These are phyloP conservation scores for Syncephalastrum racemosum DNA, from an alignment of 371 early-diverging fungal species.

Conservation along the genomic window DNA sequence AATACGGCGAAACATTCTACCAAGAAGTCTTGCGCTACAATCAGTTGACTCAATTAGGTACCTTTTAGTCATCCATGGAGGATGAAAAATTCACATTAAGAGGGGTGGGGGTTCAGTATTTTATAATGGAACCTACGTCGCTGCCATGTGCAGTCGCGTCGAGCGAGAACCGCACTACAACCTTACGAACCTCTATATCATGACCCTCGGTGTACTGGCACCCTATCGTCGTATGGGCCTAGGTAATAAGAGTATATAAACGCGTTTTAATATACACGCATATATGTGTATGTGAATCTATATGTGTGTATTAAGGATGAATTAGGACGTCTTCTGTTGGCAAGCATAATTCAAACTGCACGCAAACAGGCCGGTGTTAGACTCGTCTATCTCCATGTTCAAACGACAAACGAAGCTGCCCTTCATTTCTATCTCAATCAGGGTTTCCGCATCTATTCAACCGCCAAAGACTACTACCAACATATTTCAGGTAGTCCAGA, in stretches of 20 bases:
- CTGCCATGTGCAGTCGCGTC: too few relatives aligned
- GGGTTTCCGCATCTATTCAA: conserved; percentile 66
- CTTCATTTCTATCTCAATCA: conserved; percentile 76
- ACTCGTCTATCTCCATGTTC: conserved; percentile 83
- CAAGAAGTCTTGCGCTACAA: conserved; percentile 64
- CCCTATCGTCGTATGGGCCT: conserved; percentile 76
- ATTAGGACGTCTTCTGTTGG: conserved; percentile 56
- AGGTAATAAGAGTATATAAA: conserved; percentile 41
- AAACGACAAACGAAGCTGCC: conserved; percentile 76
- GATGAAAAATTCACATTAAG: too few relatives aligned
- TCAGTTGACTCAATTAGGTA: conserved; percentile 72
- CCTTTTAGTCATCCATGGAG: neutral
- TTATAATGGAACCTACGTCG: too few relatives aligned
- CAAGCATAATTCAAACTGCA: conserved; percentile 49
- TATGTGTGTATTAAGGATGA: neutral
- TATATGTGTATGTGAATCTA: neutral
- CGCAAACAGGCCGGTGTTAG: conserved; percentile 28
- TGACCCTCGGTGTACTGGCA: conserved; percentile 84
- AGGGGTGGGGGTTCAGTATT: conserved; percentile 51
- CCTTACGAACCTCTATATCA: conserved; percentile 11
- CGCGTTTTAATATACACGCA: neutral
- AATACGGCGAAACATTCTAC: conserved; percentile 81
- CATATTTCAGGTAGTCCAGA: conserved; percentile 59
- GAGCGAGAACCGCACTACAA: conserved; percentile 29
- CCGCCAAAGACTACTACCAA: conserved; percentile 75